Percentiles rank a stretch among this genome's conserved stretches.
Evolutionary conservation across 805 yeast genomes (phyloP).

Genomic region (Clavispora santaluciae): DNA sequence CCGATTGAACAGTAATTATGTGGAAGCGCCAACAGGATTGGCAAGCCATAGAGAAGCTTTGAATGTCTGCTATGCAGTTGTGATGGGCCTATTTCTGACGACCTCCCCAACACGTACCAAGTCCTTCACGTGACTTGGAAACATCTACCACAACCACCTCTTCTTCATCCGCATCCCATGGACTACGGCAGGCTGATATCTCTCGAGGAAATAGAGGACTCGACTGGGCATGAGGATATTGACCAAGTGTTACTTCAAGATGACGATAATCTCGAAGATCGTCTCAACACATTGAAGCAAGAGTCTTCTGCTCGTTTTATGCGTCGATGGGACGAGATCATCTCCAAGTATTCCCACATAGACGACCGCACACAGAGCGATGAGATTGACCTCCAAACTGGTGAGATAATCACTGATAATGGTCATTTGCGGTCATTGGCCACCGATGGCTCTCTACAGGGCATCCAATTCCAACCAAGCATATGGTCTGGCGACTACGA

Average conservation of each 20-base stretch:
- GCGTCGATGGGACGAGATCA: conserved; percentile 47
- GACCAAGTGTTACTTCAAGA: neutral
- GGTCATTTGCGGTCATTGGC: conserved; percentile 60
- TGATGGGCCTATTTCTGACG: too few species aligned
- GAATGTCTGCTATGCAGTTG: neutral
- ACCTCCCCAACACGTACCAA: neutral
- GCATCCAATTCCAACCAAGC: conserved; percentile 15
- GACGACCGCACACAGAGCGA: conserved; percentile 54
- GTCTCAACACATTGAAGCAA: conserved; percentile 22
- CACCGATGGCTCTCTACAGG: conserved; percentile 4
- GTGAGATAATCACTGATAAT: conserved; percentile 56
- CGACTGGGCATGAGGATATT: neutral
- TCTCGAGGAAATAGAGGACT: conserved; percentile 16
- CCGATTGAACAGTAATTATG: too few species aligned
- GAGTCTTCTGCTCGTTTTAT: conserved; percentile 15
- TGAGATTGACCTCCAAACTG: conserved; percentile 59
- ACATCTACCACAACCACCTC: neutral
- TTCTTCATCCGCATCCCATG: neutral
- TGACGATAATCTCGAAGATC: conserved; percentile 8
- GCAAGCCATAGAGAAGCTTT: too few species aligned
- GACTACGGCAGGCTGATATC: conserved; percentile 18
- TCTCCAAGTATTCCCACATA: conserved; percentile 46
- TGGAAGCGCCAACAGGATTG: too few species aligned
- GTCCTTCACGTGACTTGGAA: neutral
- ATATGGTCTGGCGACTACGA: conserved; percentile 38